A percentile compares a stretch with the other conserved stretches of the same genome.
Conservation (phyloP, 1,284 basidiomycete species). For the Vanrija humicola region DNA sequence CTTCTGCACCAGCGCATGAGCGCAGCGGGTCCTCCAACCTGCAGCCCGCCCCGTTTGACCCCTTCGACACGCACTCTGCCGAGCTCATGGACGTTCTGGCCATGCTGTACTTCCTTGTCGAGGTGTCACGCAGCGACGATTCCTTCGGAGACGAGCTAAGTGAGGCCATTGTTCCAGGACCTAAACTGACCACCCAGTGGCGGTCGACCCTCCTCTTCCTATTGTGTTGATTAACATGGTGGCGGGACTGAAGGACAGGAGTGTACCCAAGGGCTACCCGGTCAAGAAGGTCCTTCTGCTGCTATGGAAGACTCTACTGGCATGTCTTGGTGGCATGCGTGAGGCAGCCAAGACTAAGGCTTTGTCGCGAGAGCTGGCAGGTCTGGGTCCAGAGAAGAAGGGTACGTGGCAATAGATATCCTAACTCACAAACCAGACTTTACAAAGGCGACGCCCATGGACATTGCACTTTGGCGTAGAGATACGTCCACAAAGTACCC, state of each 20-base stretch:
- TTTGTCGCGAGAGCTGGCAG: constrained; percentile 75
- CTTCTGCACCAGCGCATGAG: constrained; percentile 3
- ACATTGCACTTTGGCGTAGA: constrained; percentile 78
- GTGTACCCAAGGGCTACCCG: constrained; percentile 82
- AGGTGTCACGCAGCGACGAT: constrained; percentile 84
- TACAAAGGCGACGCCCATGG: constrained; percentile 81
- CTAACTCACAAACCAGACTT: constrained; percentile 49
- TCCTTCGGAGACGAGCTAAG: constrained; percentile 93
- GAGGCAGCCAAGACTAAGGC: constrained; percentile 81
- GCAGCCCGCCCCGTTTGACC: constrained; percentile 22
- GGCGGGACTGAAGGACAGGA: constrained; percentile 85
- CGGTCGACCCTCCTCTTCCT: constrained; percentile 87
- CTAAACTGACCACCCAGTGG: constrained; percentile 59
- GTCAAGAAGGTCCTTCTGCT: constrained; percentile 83
- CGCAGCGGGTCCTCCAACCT: constrained; percentile 13
- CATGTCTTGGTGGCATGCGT: constrained; percentile 85
- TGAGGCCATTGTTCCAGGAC: constrained; percentile 52
- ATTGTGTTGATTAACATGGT: constrained; percentile 88
- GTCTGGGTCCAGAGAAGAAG: constrained; percentile 61
- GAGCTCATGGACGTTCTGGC: constrained; percentile 88
- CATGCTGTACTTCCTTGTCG: constrained; percentile 89
- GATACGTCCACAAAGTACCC: constrained; percentile 93
- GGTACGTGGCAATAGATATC: constrained; percentile 41
- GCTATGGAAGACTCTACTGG: constrained; percentile 90
- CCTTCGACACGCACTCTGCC: constrained; percentile 55